phyloP scores from a whole-genome alignment of 2,329 filamentous ascomycete species.

The Diaporthe citriasiana region DNA sequence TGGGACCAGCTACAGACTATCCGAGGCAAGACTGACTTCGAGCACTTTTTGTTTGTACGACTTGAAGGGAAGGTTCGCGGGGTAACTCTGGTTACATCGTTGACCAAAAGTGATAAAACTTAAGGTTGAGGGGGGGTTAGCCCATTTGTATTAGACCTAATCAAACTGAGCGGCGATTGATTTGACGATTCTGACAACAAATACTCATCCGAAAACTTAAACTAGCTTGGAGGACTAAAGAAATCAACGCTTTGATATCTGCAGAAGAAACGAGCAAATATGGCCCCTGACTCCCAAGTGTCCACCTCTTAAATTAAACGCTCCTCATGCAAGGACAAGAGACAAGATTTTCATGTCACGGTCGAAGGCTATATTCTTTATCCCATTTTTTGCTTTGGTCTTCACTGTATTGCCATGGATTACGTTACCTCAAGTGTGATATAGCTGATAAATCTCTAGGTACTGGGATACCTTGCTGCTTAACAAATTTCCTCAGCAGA shows the following conservation, averaged over 20 bases:
- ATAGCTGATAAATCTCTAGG: not conserved
- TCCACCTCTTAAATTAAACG: conserved; percentile 3
- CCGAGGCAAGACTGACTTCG: conserved; percentile 11
- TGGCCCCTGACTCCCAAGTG: conserved; percentile 11
- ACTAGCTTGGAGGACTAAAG: conserved; percentile 11
- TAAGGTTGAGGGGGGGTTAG: conserved; percentile 6
- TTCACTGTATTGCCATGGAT: not conserved
- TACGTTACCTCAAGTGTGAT: not conserved
- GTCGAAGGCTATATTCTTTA: conserved; percentile 4
- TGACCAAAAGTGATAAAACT: conserved; percentile 13
- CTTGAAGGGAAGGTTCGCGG: conserved; percentile 12
- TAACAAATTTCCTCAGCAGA: not conserved
- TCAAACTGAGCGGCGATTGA: conserved; percentile 19
- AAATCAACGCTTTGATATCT: conserved; percentile 9
- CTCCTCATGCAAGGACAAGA: conserved; percentile 8
- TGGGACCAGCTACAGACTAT: not conserved
- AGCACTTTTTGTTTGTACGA: conserved; percentile 1
- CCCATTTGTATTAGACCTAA: not conserved
- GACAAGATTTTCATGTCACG: conserved; percentile 12
- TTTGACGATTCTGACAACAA: conserved; percentile 9
- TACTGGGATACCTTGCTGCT: not conserved
- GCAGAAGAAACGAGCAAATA: conserved; percentile 14
- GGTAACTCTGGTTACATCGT: conserved; percentile 7
- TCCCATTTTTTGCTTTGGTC: not conserved
- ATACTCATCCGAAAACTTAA: conserved; percentile 1